Evolutionary conservation across 495 filamentous ascomycete species (phyloP), one percentile per base, ranked within the genome.

Genomic region (Talaromyces thailandensis): DNA sequence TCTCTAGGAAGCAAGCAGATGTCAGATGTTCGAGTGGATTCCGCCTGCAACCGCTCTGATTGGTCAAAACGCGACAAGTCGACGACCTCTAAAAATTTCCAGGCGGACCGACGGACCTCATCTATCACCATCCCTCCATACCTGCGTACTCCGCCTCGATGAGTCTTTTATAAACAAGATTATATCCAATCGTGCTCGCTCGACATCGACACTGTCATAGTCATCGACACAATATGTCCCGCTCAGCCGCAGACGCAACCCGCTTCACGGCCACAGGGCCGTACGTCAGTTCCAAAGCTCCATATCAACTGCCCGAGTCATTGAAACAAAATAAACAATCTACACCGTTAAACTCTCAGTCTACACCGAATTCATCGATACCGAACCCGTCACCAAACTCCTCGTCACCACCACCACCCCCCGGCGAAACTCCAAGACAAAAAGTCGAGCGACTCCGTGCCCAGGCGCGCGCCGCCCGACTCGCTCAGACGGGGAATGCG

Each of bases 221-320:
- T 35, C 7, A 35, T 12, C 58, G 37, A 51, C 23, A 11, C 25
- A 53, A 32, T 31, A 90, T 92, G 84, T 84, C 92, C 67, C 93
- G 93, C 74, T 93, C 90, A 75, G 87, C 92, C 71, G 86, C 85
- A 65, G 94, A 97, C 77, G 92, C 94, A 63, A 98, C 94, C 71
- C 86, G 93, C 64, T 98, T 98, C 82, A 98, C 93, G 57, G 84
- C 93, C 31, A 96, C 91, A 45, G 89, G 87, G 58, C 93, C 92
- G 16, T 92, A 96, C 79, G 92, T 91, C 65, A 83, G 81, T 74
- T 86, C 88, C 66, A 89, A 90, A 69, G 71, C 84, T 56, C 71
- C 75, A 25, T 74, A 75, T 64, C 72, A 76, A 53, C 68, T 76
- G n/a, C 71, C 77, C 21, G 62, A 66, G 12, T 74, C 69, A 66